phyloP scores from a whole-genome alignment of 805 yeast genomes.

The Priceomyces fermenticarens region DNA sequence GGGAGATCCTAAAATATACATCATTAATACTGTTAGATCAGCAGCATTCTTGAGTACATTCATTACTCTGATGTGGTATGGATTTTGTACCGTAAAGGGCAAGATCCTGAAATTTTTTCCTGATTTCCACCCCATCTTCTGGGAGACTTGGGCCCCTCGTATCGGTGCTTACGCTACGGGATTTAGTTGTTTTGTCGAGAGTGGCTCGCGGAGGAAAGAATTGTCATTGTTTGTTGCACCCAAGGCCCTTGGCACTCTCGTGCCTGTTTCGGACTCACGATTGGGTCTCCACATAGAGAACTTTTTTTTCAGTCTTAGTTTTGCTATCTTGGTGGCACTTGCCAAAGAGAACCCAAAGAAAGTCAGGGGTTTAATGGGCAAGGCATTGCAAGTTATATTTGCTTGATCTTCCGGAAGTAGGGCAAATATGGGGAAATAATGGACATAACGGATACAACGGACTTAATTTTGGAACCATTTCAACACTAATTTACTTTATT shows the following conservation, averaged over 20 bases:
- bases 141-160: conserved; percentile 31
- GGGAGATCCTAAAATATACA: conserved; percentile 2
- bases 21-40: conserved; percentile 25
- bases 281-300: conserved; percentile 25
- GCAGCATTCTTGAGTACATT: conserved; percentile 35
- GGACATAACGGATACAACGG: no score
- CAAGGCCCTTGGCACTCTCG: conserved; percentile 31
- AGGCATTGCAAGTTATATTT: conserved; percentile 18
- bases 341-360: conserved; percentile 23
- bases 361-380: conserved; percentile 36
- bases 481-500: no score
- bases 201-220: conserved; percentile 40
- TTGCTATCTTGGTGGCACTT: conserved; percentile 34
- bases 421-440: conserved; percentile 1
- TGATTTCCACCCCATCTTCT: conserved; percentile 19
- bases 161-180: conserved; percentile 36
- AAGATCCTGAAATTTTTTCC: conserved; percentile 33
- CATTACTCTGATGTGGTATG: conserved; percentile 37
- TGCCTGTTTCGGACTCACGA: conserved; percentile 23
- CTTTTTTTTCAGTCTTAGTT: conserved; percentile 27
- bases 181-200: conserved; percentile 32
- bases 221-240: conserved; percentile 47
- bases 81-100: conserved; percentile 35
- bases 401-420: no score
- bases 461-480: no score